phyloP scores from a whole-genome alignment of 495 filamentous ascomycete genomes.

The Neurospora sp. region DNA sequence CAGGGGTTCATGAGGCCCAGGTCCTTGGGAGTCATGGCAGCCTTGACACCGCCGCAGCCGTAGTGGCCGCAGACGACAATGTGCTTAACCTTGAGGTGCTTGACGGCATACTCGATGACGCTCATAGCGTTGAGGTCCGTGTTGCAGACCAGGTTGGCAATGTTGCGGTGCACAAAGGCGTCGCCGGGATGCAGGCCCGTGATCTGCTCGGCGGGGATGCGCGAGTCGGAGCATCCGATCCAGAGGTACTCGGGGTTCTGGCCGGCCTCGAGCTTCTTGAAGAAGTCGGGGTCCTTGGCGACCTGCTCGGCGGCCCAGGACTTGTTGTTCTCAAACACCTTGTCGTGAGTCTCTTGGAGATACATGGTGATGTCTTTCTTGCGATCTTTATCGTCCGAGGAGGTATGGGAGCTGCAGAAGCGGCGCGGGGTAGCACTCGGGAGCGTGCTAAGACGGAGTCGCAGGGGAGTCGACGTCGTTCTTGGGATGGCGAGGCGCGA shows the following conservation, averaged over 20 bases:
- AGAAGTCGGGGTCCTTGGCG: conserved; percentile 45
- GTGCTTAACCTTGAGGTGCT: conserved; percentile 51
- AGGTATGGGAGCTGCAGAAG: background rate
- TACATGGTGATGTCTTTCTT: conserved; percentile 32
- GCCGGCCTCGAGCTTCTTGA: conserved; percentile 40
- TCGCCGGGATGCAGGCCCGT: conserved; percentile 50
- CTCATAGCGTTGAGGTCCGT: conserved; percentile 51
- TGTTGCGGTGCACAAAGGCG: conserved; percentile 54
- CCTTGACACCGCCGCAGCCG: conserved; percentile 54
- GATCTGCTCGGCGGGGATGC: conserved; percentile 52
- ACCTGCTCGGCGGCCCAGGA: conserved; percentile 44
- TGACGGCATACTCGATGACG: conserved; percentile 53
- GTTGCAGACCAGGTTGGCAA: conserved; percentile 51
- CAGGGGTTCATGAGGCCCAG: conserved; percentile 51
- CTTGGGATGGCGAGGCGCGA: background rate
- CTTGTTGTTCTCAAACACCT: conserved; percentile 45
- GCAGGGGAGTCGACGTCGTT: background rate
- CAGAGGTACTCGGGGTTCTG: conserved; percentile 53
- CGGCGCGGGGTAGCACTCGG: background rate
- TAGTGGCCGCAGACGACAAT: conserved; percentile 57
- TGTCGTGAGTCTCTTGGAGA: conserved; percentile 39
- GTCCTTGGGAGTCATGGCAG: conserved; percentile 48
- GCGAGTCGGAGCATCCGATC: conserved; percentile 55
- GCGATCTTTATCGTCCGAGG: background rate
- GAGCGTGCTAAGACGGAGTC: background rate